Conservation (phyloP, 345 rosid genomes). For the Linum trigynum region DNA sequence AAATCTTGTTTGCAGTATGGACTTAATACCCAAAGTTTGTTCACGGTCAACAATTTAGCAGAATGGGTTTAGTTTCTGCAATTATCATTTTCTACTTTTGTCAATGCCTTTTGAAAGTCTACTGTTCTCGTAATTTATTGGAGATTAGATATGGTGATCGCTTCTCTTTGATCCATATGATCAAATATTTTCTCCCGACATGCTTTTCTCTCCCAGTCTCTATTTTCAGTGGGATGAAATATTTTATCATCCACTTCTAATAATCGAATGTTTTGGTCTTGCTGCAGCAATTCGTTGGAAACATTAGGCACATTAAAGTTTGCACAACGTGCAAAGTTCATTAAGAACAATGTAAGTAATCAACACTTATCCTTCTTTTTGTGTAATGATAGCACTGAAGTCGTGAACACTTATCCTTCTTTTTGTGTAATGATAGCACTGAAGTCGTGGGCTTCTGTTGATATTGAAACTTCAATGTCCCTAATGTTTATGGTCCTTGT, state of each 20-base stretch:
- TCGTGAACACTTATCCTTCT: background rate
- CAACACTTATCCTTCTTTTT: background rate
- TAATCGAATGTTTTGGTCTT: slow-evolving; percentile 1
- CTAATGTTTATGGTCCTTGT: background rate
- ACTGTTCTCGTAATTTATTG: background rate
- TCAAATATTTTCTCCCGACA: background rate
- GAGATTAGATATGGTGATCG: background rate
- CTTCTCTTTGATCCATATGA: background rate
- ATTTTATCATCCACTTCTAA: background rate
- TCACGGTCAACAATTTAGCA: background rate
- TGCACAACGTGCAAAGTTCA: slow-evolving; percentile 97
- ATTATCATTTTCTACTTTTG: background rate
- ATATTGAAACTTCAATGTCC: background rate
- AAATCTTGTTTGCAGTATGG: background rate
- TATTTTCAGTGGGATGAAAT: background rate
- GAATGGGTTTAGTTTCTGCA: background rate
- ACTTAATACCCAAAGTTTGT: background rate
- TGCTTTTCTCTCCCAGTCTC: background rate
- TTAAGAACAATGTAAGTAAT: slow-evolving; percentile 76
- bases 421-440: background rate
- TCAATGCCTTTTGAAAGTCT: background rate
- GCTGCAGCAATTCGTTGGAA: slow-evolving; percentile 83
- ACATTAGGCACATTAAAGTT: slow-evolving; percentile 95
- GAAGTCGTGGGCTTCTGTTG: background rate
- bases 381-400: background rate